Evolutionary conservation across 768 basidiomycete genomes (phyloP), one percentile per base, ranked within the genome.

Genomic region (Cantharellus cinnabarinus): DNA sequence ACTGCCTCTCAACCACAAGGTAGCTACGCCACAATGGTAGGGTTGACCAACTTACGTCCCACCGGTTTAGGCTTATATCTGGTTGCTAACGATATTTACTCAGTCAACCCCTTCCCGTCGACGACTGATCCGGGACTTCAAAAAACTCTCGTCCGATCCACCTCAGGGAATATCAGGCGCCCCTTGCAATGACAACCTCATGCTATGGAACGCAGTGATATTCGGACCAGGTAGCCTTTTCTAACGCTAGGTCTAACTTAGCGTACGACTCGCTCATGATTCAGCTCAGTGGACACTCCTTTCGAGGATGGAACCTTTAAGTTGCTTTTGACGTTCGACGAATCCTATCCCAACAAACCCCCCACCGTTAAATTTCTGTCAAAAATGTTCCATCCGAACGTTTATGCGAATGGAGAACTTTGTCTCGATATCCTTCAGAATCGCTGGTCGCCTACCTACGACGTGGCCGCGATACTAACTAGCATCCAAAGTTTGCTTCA

Each of bases 261-360:
- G 56, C 40, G 37, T 40, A 40, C 4, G 42, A 59, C 44, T 34
- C 42, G 41, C 60, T 61, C 54, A 38, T 58, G 57, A 48, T 48
- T 3, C 41, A 38, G 4, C 20, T 29, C 70, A 97, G 95, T 84
- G 69, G 95, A 98, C 61, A 99, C 95, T 3, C 95, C 95, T 0
- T 99, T 99, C 70, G 95, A 98, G 71, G 95, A 98, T 65, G 95
- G 95, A 65, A 98, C 94, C 10, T 98, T 99, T 81, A 90, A 93
- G 67, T 83, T 97, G 37, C 77, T 90, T 53, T 78, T 99, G 55
- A 88, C 85, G 1, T 98, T 99, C 65, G 93, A 98, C 68, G 95
- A 99, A 66, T 86, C 88, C 4, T 99, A 99, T 71, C 95, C 95
- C 14, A 99, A 95, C 76, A 97, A 97, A 69, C 91, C 95, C 0